A percentile compares a stretch with the other conserved stretches of the same genome.
These are phyloP conservation scores for Graphiopsis chlorocephala DNA, from an alignment of 2,329 filamentous ascomycete genomes.

Conservation along the genomic window DNA sequence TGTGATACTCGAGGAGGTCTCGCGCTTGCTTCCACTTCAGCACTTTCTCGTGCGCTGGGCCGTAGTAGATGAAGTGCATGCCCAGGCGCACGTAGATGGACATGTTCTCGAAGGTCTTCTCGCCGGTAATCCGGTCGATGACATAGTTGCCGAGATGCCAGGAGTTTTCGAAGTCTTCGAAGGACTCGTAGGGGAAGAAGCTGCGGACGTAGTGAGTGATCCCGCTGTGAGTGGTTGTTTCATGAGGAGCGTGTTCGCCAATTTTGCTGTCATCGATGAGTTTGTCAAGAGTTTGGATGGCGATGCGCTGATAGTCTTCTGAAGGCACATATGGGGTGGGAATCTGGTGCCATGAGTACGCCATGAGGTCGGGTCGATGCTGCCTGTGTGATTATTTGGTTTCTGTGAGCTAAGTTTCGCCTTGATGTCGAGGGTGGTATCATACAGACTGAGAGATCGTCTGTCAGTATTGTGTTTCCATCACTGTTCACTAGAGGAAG, in stretches of 20 bases:
- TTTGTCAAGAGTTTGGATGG: background rate
- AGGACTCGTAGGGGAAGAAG: slow-evolving; percentile 26
- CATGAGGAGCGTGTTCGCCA: background rate
- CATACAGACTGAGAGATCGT: background rate
- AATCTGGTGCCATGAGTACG: background rate
- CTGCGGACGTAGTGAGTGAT: slow-evolving; percentile 20
- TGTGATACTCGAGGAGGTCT: slow-evolving; percentile 37
- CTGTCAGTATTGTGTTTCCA: background rate
- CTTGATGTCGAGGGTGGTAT: background rate
- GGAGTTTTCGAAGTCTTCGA: slow-evolving; percentile 35
- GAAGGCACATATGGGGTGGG: background rate
- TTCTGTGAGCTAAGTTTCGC: background rate
- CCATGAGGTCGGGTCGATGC: background rate
- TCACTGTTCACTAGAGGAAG: background rate
- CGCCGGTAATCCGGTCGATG: slow-evolving; percentile 40
- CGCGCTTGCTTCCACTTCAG: slow-evolving; percentile 38
- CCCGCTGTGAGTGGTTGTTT: background rate
- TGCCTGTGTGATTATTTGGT: background rate
- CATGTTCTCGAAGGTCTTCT: slow-evolving; percentile 43
- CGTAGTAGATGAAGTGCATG: slow-evolving; percentile 46
- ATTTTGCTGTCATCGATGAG: background rate
- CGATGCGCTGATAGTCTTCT: background rate
- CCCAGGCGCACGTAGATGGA: slow-evolving; percentile 43
- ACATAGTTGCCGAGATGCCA: slow-evolving; percentile 47
- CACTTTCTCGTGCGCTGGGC: slow-evolving; percentile 37